A percentile compares a stretch with the other conserved stretches of the same genome.
Evolutionary conservation across 2,329 filamentous ascomycete genomes (phyloP).

Genomic region (Orbilia javanica): DNA sequence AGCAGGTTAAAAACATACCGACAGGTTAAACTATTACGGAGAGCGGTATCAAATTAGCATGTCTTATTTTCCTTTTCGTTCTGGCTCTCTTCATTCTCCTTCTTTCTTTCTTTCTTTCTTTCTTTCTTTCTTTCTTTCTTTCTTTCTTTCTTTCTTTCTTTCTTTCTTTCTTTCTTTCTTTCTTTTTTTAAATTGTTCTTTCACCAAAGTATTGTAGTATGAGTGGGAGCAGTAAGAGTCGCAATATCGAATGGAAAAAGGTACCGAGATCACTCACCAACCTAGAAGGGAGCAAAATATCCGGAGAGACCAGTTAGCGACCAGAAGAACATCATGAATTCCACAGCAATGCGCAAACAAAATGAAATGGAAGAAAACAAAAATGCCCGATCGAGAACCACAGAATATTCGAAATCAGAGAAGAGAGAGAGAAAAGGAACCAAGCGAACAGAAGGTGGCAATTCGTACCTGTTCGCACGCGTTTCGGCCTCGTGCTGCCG

Average conservation of each 20-base stretch:
- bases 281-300: conserved; percentile 28
- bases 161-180: neutral
- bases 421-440: neutral
- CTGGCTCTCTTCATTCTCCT: neutral
- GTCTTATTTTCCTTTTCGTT: conserved; percentile 23
- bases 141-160: neutral
- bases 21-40: conserved; percentile 76
- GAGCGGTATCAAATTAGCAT: conserved; percentile 17
- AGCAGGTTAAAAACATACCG: conserved; percentile 65
- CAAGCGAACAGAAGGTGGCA: neutral
- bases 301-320: conserved; percentile 3
- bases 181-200: conserved; percentile 29
- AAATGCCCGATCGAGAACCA: neutral
- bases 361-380: no score
- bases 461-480: conserved; percentile 82
- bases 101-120: neutral
- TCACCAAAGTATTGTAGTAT: conserved; percentile 48
- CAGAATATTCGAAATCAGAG: neutral
- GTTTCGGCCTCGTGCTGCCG: conserved; percentile 75
- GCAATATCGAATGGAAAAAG: conserved; percentile 18
- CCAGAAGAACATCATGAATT: neutral
- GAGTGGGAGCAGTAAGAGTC: no score
- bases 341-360: neutral
- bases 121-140: conserved; percentile 39
- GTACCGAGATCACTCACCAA: conserved; percentile 51